These are phyloP conservation scores for Quercus agrifolia DNA, from an alignment of 306 rosid genomes.

Conservation along the genomic window DNA sequence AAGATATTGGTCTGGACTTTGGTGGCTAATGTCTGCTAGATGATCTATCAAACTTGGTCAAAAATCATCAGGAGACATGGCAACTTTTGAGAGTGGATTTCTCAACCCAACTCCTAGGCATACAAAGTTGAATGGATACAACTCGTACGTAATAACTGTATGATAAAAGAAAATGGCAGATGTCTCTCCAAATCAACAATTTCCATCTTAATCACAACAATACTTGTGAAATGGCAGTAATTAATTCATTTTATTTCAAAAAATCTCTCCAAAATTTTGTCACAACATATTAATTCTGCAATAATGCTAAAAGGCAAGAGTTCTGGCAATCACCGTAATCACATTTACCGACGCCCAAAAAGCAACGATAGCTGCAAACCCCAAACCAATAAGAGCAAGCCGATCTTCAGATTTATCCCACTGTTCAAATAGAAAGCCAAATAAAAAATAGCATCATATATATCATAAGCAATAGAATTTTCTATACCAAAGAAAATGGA, in stretches of 20 bases:
- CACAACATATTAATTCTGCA: background rate
- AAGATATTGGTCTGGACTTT: background rate
- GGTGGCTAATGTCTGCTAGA: background rate
- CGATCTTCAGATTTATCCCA: conserved; percentile 80
- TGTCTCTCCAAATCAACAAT: background rate
- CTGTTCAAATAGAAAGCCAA: conserved; percentile 37
- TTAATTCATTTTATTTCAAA: background rate
- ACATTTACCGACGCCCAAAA: conserved; percentile 66
- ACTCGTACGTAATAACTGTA: background rate
- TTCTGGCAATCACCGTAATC: conserved; percentile 43
- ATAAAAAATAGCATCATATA: conserved; percentile 5
- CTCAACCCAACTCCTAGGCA: background rate
- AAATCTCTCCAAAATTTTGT: background rate
- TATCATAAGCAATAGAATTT: background rate
- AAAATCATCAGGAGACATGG: background rate
- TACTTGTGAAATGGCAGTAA: background rate
- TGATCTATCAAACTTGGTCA: background rate
- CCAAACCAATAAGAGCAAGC: conserved; percentile 63
- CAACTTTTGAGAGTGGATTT: background rate
- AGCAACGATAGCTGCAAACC: conserved; percentile 71
- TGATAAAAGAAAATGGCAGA: background rate
- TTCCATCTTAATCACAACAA: background rate
- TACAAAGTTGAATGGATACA: background rate
- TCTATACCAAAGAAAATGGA: background rate
- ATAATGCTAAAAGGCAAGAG: conserved; percentile 3